Conservation (phyloP, 176 grass and related monocot species). For the Pontederia crassipes region DNA sequence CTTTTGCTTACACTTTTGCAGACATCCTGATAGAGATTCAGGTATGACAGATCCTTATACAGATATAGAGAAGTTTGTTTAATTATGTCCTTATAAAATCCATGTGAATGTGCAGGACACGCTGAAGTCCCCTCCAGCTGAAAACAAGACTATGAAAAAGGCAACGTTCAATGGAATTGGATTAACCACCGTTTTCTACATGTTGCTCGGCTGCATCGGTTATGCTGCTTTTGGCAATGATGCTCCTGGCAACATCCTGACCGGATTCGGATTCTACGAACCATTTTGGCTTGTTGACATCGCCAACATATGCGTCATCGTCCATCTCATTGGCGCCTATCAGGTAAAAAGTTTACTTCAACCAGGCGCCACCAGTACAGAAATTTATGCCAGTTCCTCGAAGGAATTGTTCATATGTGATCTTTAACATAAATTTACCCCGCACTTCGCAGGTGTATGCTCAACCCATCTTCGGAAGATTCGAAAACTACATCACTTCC, state of each 20-base stretch:
- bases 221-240: slow-evolving; percentile 83
- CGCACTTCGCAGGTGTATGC: slow-evolving; percentile 49
- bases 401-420: not conserved
- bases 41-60: slow-evolving; percentile 10
- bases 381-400: not conserved
- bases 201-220: slow-evolving; percentile 59
- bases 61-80: no score
- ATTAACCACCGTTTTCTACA: slow-evolving; percentile 82
- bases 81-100: not conserved
- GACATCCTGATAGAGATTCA: slow-evolving; percentile 97
- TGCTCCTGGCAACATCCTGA: slow-evolving; percentile 75
- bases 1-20: slow-evolving; percentile 93
- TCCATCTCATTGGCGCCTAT: slow-evolving; percentile 89
- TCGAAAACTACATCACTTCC: slow-evolving; percentile 55
- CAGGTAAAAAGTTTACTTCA: slow-evolving; percentile 25
- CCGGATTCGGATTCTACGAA: slow-evolving; percentile 75
- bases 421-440: not conserved
- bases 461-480: slow-evolving; percentile 79
- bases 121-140: slow-evolving; percentile 54
- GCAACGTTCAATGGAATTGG: slow-evolving; percentile 50
- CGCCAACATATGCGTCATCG: slow-evolving; percentile 80
- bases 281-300: slow-evolving; percentile 94
- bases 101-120: slow-evolving; percentile 32
- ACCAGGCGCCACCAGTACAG: no score
- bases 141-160: slow-evolving; percentile 82